These are phyloP conservation scores for Mortierella polycephala DNA, from an alignment of 371 early-diverging fungal species.

Conservation along the genomic window DNA sequence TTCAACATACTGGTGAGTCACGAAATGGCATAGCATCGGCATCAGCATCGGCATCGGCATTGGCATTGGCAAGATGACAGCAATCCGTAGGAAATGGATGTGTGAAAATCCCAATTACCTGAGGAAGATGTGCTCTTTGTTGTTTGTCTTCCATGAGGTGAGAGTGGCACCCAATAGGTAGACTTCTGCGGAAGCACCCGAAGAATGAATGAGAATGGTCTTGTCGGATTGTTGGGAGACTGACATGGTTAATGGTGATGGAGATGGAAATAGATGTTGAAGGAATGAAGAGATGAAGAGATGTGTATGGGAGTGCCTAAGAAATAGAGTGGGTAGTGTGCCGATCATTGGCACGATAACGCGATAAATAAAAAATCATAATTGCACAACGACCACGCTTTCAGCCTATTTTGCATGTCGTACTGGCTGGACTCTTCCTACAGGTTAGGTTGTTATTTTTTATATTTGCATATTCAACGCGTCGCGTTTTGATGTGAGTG, in stretches of 20 bases:
- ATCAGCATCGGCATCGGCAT: too few species aligned
- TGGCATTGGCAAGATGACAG: too few species aligned
- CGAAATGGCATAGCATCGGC: too few species aligned
- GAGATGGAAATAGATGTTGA: neutral
- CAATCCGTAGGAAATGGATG: neutral
- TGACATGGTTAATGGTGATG: conserved; percentile 26
- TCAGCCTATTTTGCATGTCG: too few species aligned
- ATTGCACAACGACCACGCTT: too few species aligned
- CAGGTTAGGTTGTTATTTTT: too few species aligned
- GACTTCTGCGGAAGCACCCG: conserved; percentile 65
- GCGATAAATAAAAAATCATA: too few species aligned
- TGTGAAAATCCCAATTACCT: conserved; percentile 60
- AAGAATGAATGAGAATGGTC: conserved; percentile 53
- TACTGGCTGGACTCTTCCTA: too few species aligned
- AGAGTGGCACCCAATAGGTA: conserved; percentile 82
- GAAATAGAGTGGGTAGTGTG: neutral
- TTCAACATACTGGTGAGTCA: too few species aligned
- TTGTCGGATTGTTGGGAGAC: conserved; percentile 28
- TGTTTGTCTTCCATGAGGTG: conserved; percentile 77
- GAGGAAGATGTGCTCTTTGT: conserved; percentile 79
- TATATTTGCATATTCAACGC: too few species aligned
- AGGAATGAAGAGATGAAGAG: conserved; percentile 1
- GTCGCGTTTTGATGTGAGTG: too few species aligned
- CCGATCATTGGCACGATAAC: neutral
- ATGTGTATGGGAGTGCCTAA: conserved; percentile 1